Evolutionary conservation across 305 asterid species (phyloP).

Genomic region (Ilex paraguariensis): DNA sequence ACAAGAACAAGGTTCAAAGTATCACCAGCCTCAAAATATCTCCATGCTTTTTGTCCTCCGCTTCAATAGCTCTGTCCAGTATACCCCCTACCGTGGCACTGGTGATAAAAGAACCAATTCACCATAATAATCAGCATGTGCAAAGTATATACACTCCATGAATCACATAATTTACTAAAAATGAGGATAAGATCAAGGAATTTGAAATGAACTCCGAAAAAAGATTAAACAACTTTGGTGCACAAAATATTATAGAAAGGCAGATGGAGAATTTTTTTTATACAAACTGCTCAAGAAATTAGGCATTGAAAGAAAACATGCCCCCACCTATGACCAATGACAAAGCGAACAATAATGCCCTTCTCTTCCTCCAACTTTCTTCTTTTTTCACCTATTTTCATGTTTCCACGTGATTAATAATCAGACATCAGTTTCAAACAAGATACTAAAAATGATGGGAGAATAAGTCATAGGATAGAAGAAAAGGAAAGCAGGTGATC

Average conservation of each 20-base stretch:
- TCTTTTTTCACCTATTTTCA: constrained; percentile 57
- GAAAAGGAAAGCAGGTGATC: not conserved
- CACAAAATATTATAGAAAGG: not conserved
- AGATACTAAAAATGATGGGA: not conserved
- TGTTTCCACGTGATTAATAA: not conserved
- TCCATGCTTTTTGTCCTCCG: constrained; percentile 83
- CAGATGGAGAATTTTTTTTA: not conserved
- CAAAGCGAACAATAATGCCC: constrained; percentile 84
- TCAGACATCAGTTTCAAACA: not conserved
- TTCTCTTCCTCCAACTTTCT: constrained; percentile 70
- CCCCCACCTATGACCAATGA: constrained; percentile 82
- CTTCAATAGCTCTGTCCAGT: constrained; percentile 84
- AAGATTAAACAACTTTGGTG: not conserved
- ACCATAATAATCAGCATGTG: not conserved
- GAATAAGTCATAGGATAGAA: not conserved
- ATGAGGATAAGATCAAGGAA: not conserved
- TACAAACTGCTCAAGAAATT: not conserved
- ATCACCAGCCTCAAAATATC: constrained; percentile 87
- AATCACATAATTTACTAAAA: not conserved
- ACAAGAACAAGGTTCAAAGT: constrained; percentile 1
- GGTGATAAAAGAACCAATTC: constrained; percentile 11
- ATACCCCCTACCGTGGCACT: constrained; percentile 91
- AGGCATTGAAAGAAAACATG: not conserved
- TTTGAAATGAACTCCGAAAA: not conserved
- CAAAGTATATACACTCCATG: not conserved